Conservation (phyloP, 2,329 filamentous ascomycete genomes). For the Colletotrichum costaricense region DNA sequence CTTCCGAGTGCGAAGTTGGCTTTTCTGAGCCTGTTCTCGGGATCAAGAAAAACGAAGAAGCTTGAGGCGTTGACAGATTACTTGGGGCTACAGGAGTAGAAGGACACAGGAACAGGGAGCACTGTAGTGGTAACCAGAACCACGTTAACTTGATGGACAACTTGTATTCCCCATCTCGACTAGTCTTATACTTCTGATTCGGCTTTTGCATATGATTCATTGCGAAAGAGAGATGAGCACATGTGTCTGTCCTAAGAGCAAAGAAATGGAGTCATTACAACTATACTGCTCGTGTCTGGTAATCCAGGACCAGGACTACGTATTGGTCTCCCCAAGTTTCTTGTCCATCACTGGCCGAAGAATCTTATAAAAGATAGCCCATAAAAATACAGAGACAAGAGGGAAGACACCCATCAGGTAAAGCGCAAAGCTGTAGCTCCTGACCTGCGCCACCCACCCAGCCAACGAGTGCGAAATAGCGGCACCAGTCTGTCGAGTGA, state of each 20-base stretch:
- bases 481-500: constrained; percentile 26
- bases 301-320: not conserved
- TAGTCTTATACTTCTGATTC: no score
- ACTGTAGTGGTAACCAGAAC: not conserved
- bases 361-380: constrained; percentile 15
- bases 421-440: constrained; percentile 25
- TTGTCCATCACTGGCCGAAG: constrained; percentile 19
- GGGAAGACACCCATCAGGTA: constrained; percentile 25
- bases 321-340: not conserved
- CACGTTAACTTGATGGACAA: not conserved
- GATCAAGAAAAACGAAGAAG: constrained; percentile 28
- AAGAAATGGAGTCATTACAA: not conserved
- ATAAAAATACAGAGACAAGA: constrained; percentile 16
- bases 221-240: no score
- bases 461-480: constrained; percentile 22
- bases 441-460: constrained; percentile 22
- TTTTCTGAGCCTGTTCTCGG: constrained; percentile 42
- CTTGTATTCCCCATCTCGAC: not conserved
- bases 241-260: no score
- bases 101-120: no score
- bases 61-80: not conserved
- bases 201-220: no score
- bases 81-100: not conserved
- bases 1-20: constrained; percentile 41
- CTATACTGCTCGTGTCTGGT: not conserved